A percentile compares a stretch with the other conserved stretches of the same genome.
Evolutionary conservation across 2,329 filamentous ascomycete genomes (phyloP).

Genomic region (Fusarium sp.): DNA sequence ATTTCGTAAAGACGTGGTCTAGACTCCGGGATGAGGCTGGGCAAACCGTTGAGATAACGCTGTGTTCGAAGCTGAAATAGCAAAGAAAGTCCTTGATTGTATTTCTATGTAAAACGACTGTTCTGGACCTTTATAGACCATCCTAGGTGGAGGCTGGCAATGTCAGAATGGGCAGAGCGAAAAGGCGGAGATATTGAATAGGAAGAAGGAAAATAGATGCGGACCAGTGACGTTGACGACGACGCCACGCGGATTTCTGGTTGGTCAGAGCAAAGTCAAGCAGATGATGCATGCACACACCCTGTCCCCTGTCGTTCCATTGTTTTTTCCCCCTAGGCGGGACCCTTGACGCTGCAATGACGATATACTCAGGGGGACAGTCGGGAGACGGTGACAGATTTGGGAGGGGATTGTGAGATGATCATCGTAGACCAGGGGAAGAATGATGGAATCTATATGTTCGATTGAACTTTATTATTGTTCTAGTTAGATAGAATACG

Average conservation of each 20-base stretch:
- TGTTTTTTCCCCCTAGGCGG: slow-evolving; percentile 34
- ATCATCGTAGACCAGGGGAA: slow-evolving; percentile 4
- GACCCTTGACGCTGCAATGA: slow-evolving; percentile 47
- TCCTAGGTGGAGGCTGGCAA: slow-evolving; percentile 6
- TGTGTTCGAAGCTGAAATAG: not conserved
- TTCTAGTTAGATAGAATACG: not conserved
- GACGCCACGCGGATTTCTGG: slow-evolving; percentile 32
- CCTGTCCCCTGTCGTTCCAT: slow-evolving; percentile 12
- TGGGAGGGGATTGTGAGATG: not conserved
- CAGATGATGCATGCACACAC: slow-evolving; percentile 12
- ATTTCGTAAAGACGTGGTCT: slow-evolving; percentile 14
- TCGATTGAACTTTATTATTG: slow-evolving; percentile 6
- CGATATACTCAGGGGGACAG: slow-evolving; percentile 34
- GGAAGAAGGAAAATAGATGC: slow-evolving; percentile 11
- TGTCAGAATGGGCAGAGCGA: slow-evolving; percentile 11
- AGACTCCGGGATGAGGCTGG: slow-evolving; percentile 12
- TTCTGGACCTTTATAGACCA: slow-evolving; percentile 20
- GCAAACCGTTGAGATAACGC: not conserved
- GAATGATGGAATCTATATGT: slow-evolving; percentile 18
- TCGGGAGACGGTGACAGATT: slow-evolving; percentile 17
- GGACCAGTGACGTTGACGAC: slow-evolving; percentile 43
- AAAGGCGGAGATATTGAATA: slow-evolving; percentile 25
- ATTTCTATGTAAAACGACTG: not conserved
- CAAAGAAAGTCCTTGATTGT: not conserved
- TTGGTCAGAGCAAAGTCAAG: slow-evolving; percentile 26